These are phyloP conservation scores for Suhomyces panamericanus DNA, from an alignment of 1,139 yeast species.

Conservation along the genomic window DNA sequence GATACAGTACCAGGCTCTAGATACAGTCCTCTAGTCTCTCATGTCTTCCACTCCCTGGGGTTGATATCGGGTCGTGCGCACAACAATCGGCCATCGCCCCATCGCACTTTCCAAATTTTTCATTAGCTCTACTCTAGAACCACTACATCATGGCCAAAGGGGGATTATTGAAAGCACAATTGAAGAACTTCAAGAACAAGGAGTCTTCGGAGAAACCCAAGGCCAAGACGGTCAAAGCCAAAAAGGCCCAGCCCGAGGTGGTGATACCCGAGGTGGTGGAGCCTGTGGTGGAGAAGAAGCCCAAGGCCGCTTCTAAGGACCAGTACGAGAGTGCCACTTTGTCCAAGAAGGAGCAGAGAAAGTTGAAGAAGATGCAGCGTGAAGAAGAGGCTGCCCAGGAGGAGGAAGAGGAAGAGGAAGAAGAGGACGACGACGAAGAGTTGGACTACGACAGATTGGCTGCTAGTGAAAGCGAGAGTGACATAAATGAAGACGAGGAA, in stretches of 20 bases:
- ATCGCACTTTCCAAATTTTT: constrained; percentile 14
- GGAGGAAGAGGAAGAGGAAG: constrained; percentile 33
- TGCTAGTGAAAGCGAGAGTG: constrained; percentile 49
- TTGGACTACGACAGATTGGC: constrained; percentile 59
- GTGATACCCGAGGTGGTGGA: constrained; percentile 7
- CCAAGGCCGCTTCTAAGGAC: constrained; percentile 14
- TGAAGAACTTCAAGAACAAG: constrained; percentile 32
- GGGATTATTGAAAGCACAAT: constrained; percentile 36
- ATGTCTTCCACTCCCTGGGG: neutral
- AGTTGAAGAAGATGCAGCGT: constrained; percentile 50
- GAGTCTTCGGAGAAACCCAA: constrained; percentile 29
- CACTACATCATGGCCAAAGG: constrained; percentile 30
- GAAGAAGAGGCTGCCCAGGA: constrained; percentile 24
- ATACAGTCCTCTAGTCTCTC: too few relatives aligned
- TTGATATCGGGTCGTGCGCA: constrained; percentile 10
- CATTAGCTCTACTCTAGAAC: neutral
- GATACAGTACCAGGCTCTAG: too few relatives aligned
- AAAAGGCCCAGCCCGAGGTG: constrained; percentile 11
- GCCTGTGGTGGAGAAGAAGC: constrained; percentile 9
- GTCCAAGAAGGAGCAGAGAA: constrained; percentile 67
- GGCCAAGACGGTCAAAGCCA: constrained; percentile 22
- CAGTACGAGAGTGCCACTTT: constrained; percentile 48
- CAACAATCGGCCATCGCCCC: constrained; percentile 9
- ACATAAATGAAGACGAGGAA: constrained; percentile 41
- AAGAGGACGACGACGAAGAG: constrained; percentile 34